Evolutionary conservation across 352 stramenopile genomes (phyloP).

Genomic region (Phytopythium helicoides): DNA sequence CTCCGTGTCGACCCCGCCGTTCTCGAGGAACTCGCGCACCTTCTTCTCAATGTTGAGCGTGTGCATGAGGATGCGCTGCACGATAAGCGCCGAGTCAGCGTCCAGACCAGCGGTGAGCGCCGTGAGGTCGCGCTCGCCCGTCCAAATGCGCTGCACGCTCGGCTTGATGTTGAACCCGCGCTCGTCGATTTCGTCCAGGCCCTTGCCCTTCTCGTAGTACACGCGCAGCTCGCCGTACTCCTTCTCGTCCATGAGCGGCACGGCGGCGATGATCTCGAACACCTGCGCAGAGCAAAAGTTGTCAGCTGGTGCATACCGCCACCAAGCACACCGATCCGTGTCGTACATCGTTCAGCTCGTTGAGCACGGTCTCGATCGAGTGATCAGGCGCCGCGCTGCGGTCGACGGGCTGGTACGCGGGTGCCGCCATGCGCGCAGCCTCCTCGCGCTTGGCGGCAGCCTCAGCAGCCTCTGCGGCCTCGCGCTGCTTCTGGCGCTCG

Average conservation of each 20-base stretch:
- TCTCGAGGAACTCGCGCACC: constrained; percentile 41
- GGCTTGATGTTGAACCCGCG: constrained; percentile 54
- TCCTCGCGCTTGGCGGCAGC: constrained; percentile 32
- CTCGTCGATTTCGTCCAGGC: constrained; percentile 60
- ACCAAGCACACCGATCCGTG: no score
- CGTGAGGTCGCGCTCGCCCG: constrained; percentile 63
- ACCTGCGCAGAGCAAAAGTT: constrained; percentile 14
- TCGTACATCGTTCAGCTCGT: constrained; percentile 55
- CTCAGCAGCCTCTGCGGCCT: constrained; percentile 35
- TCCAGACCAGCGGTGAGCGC: constrained; percentile 41
- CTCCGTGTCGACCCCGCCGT: constrained; percentile 13
- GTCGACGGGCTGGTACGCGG: constrained; percentile 55
- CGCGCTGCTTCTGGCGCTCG: constrained; percentile 34
- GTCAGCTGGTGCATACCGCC: no score
- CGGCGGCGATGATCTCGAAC: constrained; percentile 67
- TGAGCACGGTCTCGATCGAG: constrained; percentile 59
- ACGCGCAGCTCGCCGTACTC: constrained; percentile 54
- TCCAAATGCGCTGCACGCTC: constrained; percentile 55
- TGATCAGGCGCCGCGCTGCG: constrained; percentile 35
- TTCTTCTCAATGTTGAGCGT: constrained; percentile 62
- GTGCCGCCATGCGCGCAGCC: constrained; percentile 31
- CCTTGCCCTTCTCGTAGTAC: constrained; percentile 60
- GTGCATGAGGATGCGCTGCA: constrained; percentile 76
- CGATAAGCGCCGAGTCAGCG: constrained; percentile 60
- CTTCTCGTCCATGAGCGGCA: constrained; percentile 67